phyloP scores from a whole-genome alignment of 768 basidiomycete species.

The Podaxis rugospora region DNA sequence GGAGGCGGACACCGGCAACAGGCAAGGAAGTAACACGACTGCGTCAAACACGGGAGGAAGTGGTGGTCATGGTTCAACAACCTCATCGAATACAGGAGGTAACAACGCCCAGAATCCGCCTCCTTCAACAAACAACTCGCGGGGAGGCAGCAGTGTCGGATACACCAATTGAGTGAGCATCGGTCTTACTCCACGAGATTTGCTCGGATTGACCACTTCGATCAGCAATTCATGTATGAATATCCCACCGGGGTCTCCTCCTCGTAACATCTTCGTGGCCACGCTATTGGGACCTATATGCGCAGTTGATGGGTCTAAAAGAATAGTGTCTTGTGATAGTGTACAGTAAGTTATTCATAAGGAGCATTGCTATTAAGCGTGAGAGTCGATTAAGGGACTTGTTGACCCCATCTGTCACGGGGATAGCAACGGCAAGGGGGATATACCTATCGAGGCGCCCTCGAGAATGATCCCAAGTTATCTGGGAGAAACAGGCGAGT shows the following conservation, averaged over 20 bases:
- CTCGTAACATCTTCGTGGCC: too few species aligned
- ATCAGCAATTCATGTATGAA: not conserved
- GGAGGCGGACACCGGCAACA: not conserved
- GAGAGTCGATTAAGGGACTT: not conserved
- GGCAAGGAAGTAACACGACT: not conserved
- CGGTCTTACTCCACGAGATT: not conserved
- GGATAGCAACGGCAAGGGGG: not conserved
- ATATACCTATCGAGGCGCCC: not conserved
- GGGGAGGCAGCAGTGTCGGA: not conserved
- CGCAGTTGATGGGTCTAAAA: not conserved
- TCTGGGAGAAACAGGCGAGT: too few species aligned
- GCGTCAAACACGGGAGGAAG: not conserved
- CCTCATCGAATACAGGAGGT: not conserved
- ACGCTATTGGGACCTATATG: not conserved
- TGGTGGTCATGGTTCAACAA: not conserved
- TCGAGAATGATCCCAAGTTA: too few species aligned
- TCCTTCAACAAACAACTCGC: not conserved
- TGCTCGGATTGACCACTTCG: not conserved
- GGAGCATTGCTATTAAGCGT: not conserved
- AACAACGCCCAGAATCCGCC: not conserved
- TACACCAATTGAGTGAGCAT: not conserved
- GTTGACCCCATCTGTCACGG: not conserved
- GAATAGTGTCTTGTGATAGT: not conserved
- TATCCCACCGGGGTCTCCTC: not conserved
- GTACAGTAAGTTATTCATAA: not conserved